Evolutionary conservation across 305 asterid genomes (phyloP), one percentile per base, ranked within the genome.

Genomic region (Vinca major): DNA sequence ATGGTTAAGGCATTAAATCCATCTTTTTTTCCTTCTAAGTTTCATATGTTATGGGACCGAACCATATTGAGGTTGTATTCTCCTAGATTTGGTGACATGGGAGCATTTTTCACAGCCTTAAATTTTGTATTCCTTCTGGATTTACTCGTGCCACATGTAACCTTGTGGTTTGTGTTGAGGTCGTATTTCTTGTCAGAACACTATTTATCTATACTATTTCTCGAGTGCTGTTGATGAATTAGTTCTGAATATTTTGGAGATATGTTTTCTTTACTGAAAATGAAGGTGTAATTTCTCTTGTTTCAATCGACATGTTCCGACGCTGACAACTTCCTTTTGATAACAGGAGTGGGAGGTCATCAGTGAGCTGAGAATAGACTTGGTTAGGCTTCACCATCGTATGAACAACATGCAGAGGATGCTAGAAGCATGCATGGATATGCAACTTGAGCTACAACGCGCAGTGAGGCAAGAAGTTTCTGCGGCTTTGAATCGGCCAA

Each of bases 341-440:
- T 39, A 67, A 73, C 79, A 93, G 96, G 94, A 93, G 58, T 91
- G 88, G 86, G 95, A 85, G 55, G 78, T 86, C 58, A 75, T 90
- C 78, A 81, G 80, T 45, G 96, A 87, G 71, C 79, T 91, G 80
- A 86, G 92, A 74, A 70, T 81, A 43, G 96, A 91, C 78, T 83
- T 91, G 87, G 90, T 83, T 52, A 77, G 86, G 81, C 96, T 93
- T 81, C 92, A 85, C 33, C 90, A 85, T 71, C 81, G 85, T 81
- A 88, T 93, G 96, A 79, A 82, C 63, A 74, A 76, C 65, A 85
- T 93, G 95, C 96, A 93, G 77, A 84, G 78, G 68, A 86, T 85
- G 95, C 86, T 93, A 48, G 96, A 91, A 83, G 78, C 93, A 16
- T 93, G 92, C 89, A 84, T 87, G 96, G 95, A 88, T 69, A 87